phyloP scores from a whole-genome alignment of 176 grass and related monocot genomes.

The Oryza meridionalis region DNA sequence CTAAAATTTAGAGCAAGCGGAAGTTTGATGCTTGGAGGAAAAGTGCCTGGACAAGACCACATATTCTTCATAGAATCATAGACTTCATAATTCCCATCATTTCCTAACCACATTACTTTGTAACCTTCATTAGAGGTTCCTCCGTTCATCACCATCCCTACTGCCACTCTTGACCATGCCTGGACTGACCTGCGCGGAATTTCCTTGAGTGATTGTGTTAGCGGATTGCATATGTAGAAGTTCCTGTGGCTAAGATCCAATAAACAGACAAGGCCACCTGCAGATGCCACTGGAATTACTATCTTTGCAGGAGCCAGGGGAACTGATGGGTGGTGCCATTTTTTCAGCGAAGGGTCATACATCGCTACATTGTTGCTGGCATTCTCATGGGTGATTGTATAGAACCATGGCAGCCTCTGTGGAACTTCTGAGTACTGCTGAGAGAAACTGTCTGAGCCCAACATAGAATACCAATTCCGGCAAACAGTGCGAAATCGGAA shows the following conservation, averaged over 20 bases:
- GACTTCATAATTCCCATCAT: slow-evolving; percentile 73
- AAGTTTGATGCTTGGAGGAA: slow-evolving; percentile 80
- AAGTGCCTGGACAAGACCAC: slow-evolving; percentile 59
- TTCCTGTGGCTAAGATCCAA: slow-evolving; percentile 79
- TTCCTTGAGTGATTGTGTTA: slow-evolving; percentile 76
- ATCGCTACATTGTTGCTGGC: slow-evolving; percentile 69
- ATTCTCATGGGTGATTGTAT: slow-evolving; percentile 87
- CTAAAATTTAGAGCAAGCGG: slow-evolving; percentile 92
- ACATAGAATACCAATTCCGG: slow-evolving; percentile 75
- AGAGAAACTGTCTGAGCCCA: slow-evolving; percentile 74
- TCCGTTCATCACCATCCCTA: slow-evolving; percentile 91
- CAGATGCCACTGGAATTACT: slow-evolving; percentile 89
- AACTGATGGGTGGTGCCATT: slow-evolving; percentile 81
- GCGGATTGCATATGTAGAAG: slow-evolving; percentile 92
- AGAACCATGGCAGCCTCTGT: slow-evolving; percentile 74
- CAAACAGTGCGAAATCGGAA: slow-evolving; percentile 91
- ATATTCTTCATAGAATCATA: slow-evolving; percentile 70
- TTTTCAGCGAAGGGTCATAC: slow-evolving; percentile 72
- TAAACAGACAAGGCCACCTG: slow-evolving; percentile 94
- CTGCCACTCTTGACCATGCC: slow-evolving; percentile 83
- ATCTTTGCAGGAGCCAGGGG: slow-evolving; percentile 68
- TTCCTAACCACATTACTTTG: slow-evolving; percentile 87
- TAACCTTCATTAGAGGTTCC: slow-evolving; percentile 64
- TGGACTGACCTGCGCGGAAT: slow-evolving; percentile 74
- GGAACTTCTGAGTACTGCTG: slow-evolving; percentile 64